Percentiles rank a stretch among this genome's conserved stretches.
These are phyloP conservation scores for Selaginella tamariscina DNA, from an alignment of 75 land plant species.

Conservation along the genomic window DNA sequence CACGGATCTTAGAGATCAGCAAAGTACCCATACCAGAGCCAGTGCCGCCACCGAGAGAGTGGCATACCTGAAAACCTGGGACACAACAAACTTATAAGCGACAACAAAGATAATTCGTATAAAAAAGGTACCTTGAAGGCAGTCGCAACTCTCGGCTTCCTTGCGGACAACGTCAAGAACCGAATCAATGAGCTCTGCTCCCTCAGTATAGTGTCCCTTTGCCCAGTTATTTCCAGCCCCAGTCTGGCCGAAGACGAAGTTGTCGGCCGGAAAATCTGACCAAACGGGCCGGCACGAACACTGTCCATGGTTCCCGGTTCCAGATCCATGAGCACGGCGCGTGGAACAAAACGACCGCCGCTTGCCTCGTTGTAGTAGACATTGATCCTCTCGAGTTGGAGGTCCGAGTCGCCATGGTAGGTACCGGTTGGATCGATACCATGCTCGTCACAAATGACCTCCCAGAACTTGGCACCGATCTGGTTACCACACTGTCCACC, in stretches of 20 bases:
- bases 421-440: background rate
- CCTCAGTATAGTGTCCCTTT: background rate
- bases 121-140: background rate
- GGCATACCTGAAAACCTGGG: background rate
- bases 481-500: background rate
- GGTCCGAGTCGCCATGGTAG: background rate
- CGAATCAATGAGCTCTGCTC: background rate
- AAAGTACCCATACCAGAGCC: background rate
- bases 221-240: background rate
- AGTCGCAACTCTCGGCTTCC: background rate
- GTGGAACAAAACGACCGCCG: background rate
- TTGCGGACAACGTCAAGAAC: background rate
- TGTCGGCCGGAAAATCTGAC: slow-evolving; percentile 1
- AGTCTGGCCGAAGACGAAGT: background rate
- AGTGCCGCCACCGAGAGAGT: background rate
- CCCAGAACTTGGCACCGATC: slow-evolving; percentile 1
- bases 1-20: background rate
- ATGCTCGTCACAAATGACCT: background rate
- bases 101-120: background rate
- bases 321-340: background rate
- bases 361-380: background rate
- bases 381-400: background rate
- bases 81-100: background rate
- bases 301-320: slow-evolving; percentile 1
- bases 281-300: background rate